Evolutionary conservation across 2,329 filamentous ascomycete genomes (phyloP), one percentile per base, ranked within the genome.

Genomic region (Chaetomiaceae sp.): DNA sequence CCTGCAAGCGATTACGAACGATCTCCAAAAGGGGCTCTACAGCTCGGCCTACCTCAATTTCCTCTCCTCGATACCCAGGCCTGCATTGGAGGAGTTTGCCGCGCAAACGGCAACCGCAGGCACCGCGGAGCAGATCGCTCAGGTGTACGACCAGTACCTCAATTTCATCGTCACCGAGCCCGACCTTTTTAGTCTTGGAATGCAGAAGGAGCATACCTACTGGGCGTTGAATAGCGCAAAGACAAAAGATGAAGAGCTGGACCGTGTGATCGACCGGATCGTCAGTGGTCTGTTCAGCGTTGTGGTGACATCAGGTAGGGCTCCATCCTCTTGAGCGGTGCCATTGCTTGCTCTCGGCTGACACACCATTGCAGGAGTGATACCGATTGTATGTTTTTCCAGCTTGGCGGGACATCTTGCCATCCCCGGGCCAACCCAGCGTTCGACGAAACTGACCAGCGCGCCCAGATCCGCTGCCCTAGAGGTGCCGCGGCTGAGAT

Each of bases 201-300:
- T 97, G 80, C 86, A 90, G 58, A 93, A 93, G 60, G 87, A 85
- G 54, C 81, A 95, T 67, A 89, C 88, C 8, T 99, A 99, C 67
- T 95, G 89, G 83, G 89, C 88, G n/a, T 75, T 99, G 64, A 97
- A 97, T 71, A 97, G 91, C 68, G 87, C 87, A 14, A 85, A 88
- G 65, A 95, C 90, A 3, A 88, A 86, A 58, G 93, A 97, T 61
- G 88, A 93, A 53, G 87, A 93, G 64, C 78, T 99, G 48, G 93
- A 97, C 63, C 76, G 79, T 46, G 83, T 93, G 33, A 81, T 99
- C 27, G 92, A 99, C 68, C 84, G 85, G 59, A 92, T 97, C 57
- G 93, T 99, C 44, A 95, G 87, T 62, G 93, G 93, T 0, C 74
- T 99, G n/a, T 99, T 97, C 71, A 96, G 91, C 57, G 93, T 99